Conservation (phyloP, 106 monocot genomes). For the Iris macrosiphon region DNA sequence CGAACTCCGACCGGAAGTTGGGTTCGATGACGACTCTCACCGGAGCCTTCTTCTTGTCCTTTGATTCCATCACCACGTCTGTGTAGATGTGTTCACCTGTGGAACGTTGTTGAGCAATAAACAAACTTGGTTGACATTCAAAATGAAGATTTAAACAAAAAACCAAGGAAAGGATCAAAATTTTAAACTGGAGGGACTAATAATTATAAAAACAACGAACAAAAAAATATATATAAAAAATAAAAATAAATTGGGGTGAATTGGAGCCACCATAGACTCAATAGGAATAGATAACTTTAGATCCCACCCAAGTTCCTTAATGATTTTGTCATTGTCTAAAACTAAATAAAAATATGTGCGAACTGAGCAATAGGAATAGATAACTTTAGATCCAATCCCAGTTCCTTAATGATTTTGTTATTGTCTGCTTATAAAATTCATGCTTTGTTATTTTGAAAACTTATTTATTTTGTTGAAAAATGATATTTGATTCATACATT, state of each 20-base stretch:
- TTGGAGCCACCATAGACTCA: too few relatives aligned
- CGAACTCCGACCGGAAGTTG: conserved; percentile 70
- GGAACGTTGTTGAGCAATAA: not conserved
- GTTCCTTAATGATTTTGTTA: too few relatives aligned
- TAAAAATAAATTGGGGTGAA: too few relatives aligned
- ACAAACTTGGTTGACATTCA: not conserved
- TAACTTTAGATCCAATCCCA: too few relatives aligned
- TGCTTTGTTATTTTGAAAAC: not conserved
- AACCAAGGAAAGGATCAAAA: not conserved
- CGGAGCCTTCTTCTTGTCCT: conserved; percentile 24
- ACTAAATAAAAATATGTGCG: too few relatives aligned
- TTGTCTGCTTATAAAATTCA: not conserved
- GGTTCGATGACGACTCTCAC: conserved; percentile 62
- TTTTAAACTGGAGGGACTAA: not conserved
- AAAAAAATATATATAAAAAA: not conserved
- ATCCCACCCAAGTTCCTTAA: too few relatives aligned
- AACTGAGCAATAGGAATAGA: too few relatives aligned
- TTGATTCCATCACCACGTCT: conserved; percentile 47
- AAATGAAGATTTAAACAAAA: not conserved
- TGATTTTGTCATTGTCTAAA: too few relatives aligned
- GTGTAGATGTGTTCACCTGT: conserved; percentile 84
- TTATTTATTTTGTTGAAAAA: too few relatives aligned
- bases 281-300: too few relatives aligned
- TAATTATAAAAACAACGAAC: not conserved
- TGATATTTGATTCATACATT: too few relatives aligned